Conservation (phyloP, 805 yeast species). For the Metschnikowia kunwiensis region DNA sequence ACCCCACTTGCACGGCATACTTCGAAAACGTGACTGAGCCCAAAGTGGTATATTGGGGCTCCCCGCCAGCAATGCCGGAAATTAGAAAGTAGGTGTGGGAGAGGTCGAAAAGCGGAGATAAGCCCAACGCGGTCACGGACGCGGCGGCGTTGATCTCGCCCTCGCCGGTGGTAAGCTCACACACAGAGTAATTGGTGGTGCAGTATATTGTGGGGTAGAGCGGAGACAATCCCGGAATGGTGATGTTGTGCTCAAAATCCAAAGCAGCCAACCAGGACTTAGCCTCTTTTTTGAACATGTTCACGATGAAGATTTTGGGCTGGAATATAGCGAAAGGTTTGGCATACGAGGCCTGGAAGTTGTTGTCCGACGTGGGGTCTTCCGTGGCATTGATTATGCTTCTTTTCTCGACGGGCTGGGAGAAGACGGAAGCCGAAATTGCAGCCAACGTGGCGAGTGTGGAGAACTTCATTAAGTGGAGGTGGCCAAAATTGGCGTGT, state of each 20-base stretch:
- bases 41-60: constrained; percentile 51
- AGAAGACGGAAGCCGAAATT: too few species aligned
- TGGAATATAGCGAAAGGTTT: constrained; percentile 35
- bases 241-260: constrained; percentile 51
- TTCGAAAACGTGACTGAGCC: constrained; percentile 60
- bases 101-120: constrained; percentile 54
- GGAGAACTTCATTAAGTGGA: too few species aligned
- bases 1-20: constrained; percentile 58
- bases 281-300: constrained; percentile 52
- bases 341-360: constrained; percentile 24
- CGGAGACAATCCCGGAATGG: constrained; percentile 69
- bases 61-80: constrained; percentile 67
- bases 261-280: constrained; percentile 49
- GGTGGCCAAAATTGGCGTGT: too few species aligned
- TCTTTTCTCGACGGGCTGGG: too few species aligned
- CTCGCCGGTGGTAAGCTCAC: constrained; percentile 67
- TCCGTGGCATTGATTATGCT: constrained; percentile 12
- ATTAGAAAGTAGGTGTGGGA: constrained; percentile 57
- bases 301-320: constrained; percentile 54
- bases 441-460: too few species aligned
- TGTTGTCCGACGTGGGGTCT: constrained; percentile 8
- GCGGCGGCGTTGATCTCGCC: constrained; percentile 67
- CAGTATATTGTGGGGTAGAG: constrained; percentile 56
- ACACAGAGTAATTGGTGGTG: constrained; percentile 47
- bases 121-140: constrained; percentile 51